Evolutionary conservation across 2,329 filamentous ascomycete species (phyloP).

Genomic region (Phaeosphaeriaceae sp.): DNA sequence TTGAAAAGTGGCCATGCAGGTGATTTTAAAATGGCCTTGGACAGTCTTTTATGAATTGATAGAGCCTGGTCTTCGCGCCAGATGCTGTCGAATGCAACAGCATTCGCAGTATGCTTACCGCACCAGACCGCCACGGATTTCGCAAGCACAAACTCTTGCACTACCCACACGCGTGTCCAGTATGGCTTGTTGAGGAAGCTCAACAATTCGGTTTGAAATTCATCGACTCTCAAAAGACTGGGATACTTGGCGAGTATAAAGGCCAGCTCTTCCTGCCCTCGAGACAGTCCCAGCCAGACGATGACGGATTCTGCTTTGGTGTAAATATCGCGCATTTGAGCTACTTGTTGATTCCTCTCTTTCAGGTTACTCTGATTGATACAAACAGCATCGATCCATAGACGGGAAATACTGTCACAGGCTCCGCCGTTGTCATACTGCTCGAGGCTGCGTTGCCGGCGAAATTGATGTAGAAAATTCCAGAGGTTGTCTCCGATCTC

Average conservation of each 20-base stretch:
- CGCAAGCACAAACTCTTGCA: constrained; percentile 9
- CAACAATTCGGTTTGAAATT: neutral
- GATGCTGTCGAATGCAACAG: constrained; percentile 11
- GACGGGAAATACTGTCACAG: neutral
- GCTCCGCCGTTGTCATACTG: constrained; percentile 7
- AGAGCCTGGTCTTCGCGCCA: constrained; percentile 7
- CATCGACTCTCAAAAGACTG: neutral
- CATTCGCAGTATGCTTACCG: neutral
- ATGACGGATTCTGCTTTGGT: constrained; percentile 2
- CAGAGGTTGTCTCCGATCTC: constrained; percentile 17
- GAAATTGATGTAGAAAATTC: constrained; percentile 20
- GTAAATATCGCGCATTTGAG: constrained; percentile 3
- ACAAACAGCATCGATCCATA: constrained; percentile 23
- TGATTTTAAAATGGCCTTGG: constrained; percentile 2
- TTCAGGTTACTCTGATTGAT: constrained; percentile 18
- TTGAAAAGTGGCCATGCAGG: constrained; percentile 16
- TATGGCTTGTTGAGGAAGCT: constrained; percentile 6
- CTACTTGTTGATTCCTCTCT: constrained; percentile 13
- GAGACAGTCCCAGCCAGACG: neutral
- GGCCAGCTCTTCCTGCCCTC: constrained; percentile 1
- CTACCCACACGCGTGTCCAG: constrained; percentile 6
- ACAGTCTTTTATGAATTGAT: neutral
- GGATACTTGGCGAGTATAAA: neutral
- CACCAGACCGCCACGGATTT: constrained; percentile 1
- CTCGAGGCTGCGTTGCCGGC: constrained; percentile 6